A percentile compares a stretch with the other conserved stretches of the same genome.
phyloP scores from a whole-genome alignment of 129 eudicot genomes.

The Chrysanthemum seticuspe region DNA sequence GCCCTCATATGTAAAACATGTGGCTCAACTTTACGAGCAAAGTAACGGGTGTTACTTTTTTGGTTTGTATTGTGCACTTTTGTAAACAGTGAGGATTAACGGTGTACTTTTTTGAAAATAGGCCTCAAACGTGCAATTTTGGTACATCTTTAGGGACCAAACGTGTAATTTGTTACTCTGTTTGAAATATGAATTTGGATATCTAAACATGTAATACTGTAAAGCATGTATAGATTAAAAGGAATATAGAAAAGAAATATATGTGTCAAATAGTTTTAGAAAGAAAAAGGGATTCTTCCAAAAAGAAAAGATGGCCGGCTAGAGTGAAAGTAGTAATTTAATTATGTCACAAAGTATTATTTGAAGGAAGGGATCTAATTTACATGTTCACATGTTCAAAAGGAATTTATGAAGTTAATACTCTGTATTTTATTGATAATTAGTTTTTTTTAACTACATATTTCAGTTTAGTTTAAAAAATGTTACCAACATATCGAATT shows the following conservation, averaged over 20 bases:
- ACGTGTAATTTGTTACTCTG: too few species aligned
- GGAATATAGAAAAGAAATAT: constrained; percentile 11
- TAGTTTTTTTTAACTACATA: neutral
- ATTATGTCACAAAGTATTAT: constrained; percentile 11
- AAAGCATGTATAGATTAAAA: neutral
- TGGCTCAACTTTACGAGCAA: too few species aligned
- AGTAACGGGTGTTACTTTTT: too few species aligned
- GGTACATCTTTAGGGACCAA: too few species aligned
- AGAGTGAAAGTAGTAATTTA: constrained; percentile 17
- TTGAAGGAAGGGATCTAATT: constrained; percentile 18
- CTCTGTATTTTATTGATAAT: neutral
- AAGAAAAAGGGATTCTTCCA: constrained; percentile 17
- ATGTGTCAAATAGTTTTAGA: neutral
- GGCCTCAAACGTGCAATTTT: too few species aligned
- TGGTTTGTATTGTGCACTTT: too few species aligned
- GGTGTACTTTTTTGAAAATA: too few species aligned
- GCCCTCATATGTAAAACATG: too few species aligned
- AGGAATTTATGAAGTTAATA: neutral
- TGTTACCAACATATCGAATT: neutral
- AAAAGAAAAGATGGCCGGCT: constrained; percentile 16
- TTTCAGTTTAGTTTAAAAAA: neutral
- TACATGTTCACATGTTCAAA: constrained; percentile 21
- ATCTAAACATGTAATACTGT: too few species aligned
- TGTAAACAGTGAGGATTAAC: too few species aligned
- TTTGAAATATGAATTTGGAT: too few species aligned